phyloP scores from a whole-genome alignment of 331 rosid genomes.

The Malus hybrid region DNA sequence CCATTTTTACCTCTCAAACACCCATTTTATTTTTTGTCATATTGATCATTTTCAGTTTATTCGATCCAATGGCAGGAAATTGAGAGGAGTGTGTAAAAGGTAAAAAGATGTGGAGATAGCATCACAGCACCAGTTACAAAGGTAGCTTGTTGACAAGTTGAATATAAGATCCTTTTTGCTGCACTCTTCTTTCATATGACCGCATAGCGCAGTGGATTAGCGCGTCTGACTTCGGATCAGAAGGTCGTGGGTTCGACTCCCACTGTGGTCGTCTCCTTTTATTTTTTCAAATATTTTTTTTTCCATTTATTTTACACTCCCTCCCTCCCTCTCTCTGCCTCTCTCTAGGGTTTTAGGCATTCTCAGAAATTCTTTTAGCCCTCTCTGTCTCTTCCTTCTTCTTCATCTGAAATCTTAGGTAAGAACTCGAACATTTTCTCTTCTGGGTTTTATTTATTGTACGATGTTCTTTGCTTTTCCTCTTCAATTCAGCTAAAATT shows the following conservation, averaged over 20 bases:
- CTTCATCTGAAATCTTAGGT: neutral
- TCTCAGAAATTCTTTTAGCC: too few relatives aligned
- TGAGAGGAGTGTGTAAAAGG: too few relatives aligned
- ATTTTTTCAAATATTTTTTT: too few relatives aligned
- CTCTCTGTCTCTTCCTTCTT: neutral
- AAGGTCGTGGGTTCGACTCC: constrained; percentile 99
- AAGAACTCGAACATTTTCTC: neutral
- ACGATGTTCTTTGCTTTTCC: neutral
- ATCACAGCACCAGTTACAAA: too few relatives aligned
- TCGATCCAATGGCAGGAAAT: rapidly evolving
- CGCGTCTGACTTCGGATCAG: constrained; percentile 99
- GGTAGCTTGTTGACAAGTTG: too few relatives aligned
- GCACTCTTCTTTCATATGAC: neutral
- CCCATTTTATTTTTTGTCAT: too few relatives aligned
- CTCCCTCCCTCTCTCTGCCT: too few relatives aligned
- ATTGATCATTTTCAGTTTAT: too few relatives aligned
- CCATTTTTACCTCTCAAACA: too few relatives aligned
- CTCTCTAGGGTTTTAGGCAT: too few relatives aligned
- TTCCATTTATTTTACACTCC: too few relatives aligned
- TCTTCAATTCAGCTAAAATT: neutral
- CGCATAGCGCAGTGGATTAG: constrained; percentile 99
- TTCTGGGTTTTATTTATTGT: neutral
- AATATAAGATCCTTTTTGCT: rapidly evolving
- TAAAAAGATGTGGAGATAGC: rapidly evolving
- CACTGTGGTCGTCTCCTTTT: constrained; percentile 53